phyloP scores from a whole-genome alignment of 352 stramenopile species.

The Aphanomyces euteiches region DNA sequence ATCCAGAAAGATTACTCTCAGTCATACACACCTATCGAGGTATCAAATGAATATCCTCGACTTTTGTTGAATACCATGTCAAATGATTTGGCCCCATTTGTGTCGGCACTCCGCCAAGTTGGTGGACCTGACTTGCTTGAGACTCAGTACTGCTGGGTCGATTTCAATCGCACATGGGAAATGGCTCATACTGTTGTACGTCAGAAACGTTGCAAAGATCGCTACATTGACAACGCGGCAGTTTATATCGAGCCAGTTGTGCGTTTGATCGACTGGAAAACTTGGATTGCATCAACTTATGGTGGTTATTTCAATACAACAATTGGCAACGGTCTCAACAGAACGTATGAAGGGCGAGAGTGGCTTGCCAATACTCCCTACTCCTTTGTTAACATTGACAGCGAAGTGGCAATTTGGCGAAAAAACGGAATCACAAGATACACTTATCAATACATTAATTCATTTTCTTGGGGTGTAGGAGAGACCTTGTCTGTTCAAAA shows the following conservation, averaged over 20 bases:
- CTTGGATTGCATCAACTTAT: neutral
- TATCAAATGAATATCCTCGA: neutral
- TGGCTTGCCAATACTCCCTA: neutral
- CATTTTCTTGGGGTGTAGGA: constrained; percentile 9
- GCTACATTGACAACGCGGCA: constrained; percentile 6
- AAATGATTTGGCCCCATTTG: neutral
- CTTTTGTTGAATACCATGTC: neutral
- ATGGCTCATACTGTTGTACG: constrained; percentile 8
- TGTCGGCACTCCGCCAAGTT: neutral
- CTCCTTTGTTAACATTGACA: neutral
- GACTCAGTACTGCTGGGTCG: constrained; percentile 25
- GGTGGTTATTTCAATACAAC: neutral
- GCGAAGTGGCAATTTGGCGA: constrained; percentile 6
- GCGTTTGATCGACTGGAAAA: constrained; percentile 2
- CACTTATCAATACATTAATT: constrained; percentile 7
- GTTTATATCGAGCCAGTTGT: constrained; percentile 10
- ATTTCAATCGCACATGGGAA: constrained; percentile 22
- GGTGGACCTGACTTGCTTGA: neutral
- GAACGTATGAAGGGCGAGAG: neutral
- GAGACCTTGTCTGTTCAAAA: constrained; percentile 14
- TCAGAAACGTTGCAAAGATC: constrained; percentile 1
- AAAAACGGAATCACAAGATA: neutral
- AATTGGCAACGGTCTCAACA: neutral
- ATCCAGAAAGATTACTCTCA: neutral
- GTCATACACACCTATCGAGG: constrained; percentile 4